These are phyloP conservation scores for Hirsutella thompsonii DNA, from an alignment of 2,329 filamentous ascomycete genomes.

Conservation along the genomic window DNA sequence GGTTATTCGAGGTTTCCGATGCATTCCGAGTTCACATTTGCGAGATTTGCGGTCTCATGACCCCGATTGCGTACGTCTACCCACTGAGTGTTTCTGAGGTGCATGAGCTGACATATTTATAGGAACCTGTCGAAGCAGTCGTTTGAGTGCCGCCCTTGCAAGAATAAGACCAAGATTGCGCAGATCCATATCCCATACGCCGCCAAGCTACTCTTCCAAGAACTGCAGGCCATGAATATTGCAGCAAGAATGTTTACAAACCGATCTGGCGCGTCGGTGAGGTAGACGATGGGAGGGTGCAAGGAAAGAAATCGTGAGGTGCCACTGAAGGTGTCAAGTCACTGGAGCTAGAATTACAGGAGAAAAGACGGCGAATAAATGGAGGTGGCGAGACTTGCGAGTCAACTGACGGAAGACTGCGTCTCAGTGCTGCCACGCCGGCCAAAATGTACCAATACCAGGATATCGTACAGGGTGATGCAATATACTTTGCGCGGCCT, in stretches of 20 bases:
- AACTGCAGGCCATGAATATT: slow-evolving; percentile 97
- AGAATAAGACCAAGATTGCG: slow-evolving; percentile 98
- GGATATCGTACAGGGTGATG: slow-evolving; percentile 4
- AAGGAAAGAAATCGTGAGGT: too few species aligned
- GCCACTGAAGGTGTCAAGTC: too few species aligned
- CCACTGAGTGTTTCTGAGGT: not conserved
- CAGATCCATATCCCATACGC: slow-evolving; percentile 97
- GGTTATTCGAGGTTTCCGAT: slow-evolving; percentile 93
- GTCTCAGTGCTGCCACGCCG: slow-evolving; percentile 1
- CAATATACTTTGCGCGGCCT: not conserved
- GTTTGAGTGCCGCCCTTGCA: slow-evolving; percentile 94
- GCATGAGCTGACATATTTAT: slow-evolving; percentile 18
- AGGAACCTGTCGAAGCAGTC: slow-evolving; percentile 91
- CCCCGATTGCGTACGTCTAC: slow-evolving; percentile 85
- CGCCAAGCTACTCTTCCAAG: slow-evolving; percentile 96
- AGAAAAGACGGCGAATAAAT: not conserved
- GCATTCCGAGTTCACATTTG: slow-evolving; percentile 97
- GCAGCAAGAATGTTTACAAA: slow-evolving; percentile 94
- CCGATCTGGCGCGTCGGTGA: slow-evolving; percentile 60
- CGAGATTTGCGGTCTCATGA: slow-evolving; percentile 98
- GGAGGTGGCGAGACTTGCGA: not conserved
- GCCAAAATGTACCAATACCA: slow-evolving; percentile 8
- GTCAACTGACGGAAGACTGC: not conserved
- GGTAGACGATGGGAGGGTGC: slow-evolving; percentile 27
- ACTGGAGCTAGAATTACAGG: too few species aligned